Conservation (phyloP, 306 rosid genomes). For the Benincasa hispida region DNA sequence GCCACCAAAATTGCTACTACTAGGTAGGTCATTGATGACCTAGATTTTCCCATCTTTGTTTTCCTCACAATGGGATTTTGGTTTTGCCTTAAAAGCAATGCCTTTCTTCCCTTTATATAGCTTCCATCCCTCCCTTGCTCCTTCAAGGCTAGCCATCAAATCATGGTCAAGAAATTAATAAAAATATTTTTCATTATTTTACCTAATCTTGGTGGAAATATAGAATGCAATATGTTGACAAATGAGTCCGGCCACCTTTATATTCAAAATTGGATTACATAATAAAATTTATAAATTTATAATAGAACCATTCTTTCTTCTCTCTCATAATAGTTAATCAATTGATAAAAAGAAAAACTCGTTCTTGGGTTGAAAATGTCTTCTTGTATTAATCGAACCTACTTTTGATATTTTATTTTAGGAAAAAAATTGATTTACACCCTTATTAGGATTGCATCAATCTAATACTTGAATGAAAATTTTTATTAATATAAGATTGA, state of each 20-base stretch:
- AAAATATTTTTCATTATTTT: neutral
- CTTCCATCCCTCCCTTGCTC: neutral
- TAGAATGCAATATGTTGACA: neutral
- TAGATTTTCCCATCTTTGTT: neutral
- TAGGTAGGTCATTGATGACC: neutral
- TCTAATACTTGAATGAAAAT: too few relatives aligned
- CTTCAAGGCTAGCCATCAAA: neutral
- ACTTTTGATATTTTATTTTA: neutral
- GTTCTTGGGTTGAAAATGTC: neutral
- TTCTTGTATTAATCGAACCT: neutral
- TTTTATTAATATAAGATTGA: too few relatives aligned
- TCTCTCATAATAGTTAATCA: neutral
- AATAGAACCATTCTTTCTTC: neutral
- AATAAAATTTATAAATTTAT: neutral
- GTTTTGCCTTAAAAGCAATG: neutral
- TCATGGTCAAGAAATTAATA: neutral
- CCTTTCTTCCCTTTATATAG: neutral
- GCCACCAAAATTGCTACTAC: neutral
- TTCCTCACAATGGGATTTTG: neutral
- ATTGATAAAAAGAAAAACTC: neutral
- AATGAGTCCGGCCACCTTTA: neutral
- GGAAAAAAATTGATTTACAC: too few relatives aligned
- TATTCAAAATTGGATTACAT: neutral
- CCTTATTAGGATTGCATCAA: too few relatives aligned
- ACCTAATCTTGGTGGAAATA: neutral